A percentile compares a stretch with the other conserved stretches of the same genome.
Evolutionary conservation across 1,284 basidiomycete genomes (phyloP).

Genomic region (Marasmius oreades): DNA sequence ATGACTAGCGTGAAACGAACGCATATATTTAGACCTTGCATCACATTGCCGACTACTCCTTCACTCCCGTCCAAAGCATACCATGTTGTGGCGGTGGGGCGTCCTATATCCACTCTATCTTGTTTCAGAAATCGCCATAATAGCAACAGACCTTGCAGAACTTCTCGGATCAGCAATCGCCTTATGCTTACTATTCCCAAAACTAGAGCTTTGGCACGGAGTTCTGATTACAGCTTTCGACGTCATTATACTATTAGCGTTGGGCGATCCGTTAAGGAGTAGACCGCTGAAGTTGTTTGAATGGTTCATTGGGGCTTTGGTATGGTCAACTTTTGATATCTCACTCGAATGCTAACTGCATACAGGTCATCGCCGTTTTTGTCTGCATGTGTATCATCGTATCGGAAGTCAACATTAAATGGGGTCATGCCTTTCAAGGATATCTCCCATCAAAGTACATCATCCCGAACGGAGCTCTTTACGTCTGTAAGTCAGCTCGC

Average conservation of each 20-base stretch:
- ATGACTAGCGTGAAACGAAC: not conserved
- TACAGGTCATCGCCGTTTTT: constrained; percentile 75
- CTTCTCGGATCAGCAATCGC: constrained; percentile 67
- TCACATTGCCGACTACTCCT: constrained; percentile 70
- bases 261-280: constrained; percentile 57
- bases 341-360: constrained; percentile 2
- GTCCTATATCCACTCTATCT: constrained; percentile 68
- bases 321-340: constrained; percentile 23
- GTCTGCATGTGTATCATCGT: constrained; percentile 18
- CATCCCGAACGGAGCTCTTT: constrained; percentile 13
- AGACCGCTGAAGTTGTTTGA: constrained; percentile 74
- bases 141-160: constrained; percentile 73
- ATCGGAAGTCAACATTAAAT: constrained; percentile 11
- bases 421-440: constrained; percentile 12
- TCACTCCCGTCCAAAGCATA: constrained; percentile 53
- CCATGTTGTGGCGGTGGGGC: constrained; percentile 54
- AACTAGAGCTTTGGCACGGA: constrained; percentile 74
- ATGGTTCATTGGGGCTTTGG: constrained; percentile 74
- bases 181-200: constrained; percentile 79
- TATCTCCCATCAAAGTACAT: constrained; percentile 17
- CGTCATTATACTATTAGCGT: constrained; percentile 72
- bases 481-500: constrained; percentile 10
- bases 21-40: constrained; percentile 36
- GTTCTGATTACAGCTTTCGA: constrained; percentile 84
- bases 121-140: constrained; percentile 80